Conservation (phyloP, 805 yeast species). For the Allodekkera sacchari region DNA sequence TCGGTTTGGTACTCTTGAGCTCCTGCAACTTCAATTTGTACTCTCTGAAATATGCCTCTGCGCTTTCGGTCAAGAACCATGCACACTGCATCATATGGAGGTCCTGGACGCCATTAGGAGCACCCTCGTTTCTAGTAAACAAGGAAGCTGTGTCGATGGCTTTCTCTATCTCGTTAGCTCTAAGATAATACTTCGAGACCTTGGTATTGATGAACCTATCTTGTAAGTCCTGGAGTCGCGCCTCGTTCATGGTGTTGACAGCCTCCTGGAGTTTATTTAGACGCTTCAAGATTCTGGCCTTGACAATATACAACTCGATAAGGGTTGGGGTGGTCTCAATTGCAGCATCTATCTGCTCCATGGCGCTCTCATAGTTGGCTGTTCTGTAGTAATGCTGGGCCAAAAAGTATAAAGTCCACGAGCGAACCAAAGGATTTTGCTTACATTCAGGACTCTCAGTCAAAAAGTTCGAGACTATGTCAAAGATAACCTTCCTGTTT, state of each 20-base stretch:
- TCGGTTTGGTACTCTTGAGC: constrained; percentile 5
- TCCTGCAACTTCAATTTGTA: constrained; percentile 29
- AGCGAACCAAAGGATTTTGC: constrained; percentile 34
- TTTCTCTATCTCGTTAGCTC: constrained; percentile 66
- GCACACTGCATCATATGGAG: constrained; percentile 84
- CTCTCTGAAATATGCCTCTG: constrained; percentile 67
- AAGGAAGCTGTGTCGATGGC: constrained; percentile 69
- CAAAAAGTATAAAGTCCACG: constrained; percentile 72
- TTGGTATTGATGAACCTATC: constrained; percentile 90
- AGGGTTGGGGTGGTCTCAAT: constrained; percentile 71
- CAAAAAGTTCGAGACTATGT: constrained; percentile 43
- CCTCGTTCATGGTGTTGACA: constrained; percentile 55
- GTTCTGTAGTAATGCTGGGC: constrained; percentile 66
- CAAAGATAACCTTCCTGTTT: constrained; percentile 35
- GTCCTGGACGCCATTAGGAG: constrained; percentile 78
- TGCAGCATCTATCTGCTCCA: constrained; percentile 50
- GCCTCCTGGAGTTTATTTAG: constrained; percentile 56
- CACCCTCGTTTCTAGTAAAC: constrained; percentile 80
- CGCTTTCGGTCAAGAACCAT: constrained; percentile 82
- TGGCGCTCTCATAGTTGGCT: constrained; percentile 47
- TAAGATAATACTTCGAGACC: constrained; percentile 70
- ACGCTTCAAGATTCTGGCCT: constrained; percentile 75
- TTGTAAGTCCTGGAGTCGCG: constrained; percentile 71
- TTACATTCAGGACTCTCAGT: constrained; percentile 21
- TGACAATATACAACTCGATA: constrained; percentile 72